phyloP scores from a whole-genome alignment of 768 basidiomycete genomes.

The Russula earlei region DNA sequence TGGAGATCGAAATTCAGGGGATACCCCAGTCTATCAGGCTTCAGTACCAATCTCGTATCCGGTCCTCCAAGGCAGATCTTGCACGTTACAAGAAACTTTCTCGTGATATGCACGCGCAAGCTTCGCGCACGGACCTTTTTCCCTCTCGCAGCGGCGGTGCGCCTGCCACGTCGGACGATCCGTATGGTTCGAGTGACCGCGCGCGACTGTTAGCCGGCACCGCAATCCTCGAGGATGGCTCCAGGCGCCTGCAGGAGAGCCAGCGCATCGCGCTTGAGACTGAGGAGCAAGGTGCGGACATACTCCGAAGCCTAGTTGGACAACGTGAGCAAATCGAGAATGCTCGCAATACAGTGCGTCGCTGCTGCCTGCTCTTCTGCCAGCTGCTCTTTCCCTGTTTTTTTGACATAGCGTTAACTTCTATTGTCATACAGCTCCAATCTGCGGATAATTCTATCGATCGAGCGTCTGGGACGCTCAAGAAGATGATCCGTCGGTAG shows the following conservation, averaged over 20 bases:
- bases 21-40: conserved; percentile 80
- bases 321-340: conserved; percentile 96
- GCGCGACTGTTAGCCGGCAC: conserved; percentile 75
- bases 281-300: conserved; percentile 90
- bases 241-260: conserved; percentile 76
- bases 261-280: conserved; percentile 93
- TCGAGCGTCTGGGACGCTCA: conserved; percentile 83
- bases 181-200: conserved; percentile 60
- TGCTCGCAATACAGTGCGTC: conserved; percentile 73
- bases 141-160: conserved; percentile 21
- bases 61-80: conserved; percentile 65
- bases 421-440: conserved; percentile 46
- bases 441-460: conserved; percentile 86
- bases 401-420: background rate
- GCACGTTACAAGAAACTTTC: conserved; percentile 71
- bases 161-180: conserved; percentile 69
- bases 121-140: conserved; percentile 73
- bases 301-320: conserved; percentile 69
- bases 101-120: conserved; percentile 60
- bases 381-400: too few relatives aligned
- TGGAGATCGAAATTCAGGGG: conserved; percentile 97
- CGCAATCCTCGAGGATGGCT: conserved; percentile 71
- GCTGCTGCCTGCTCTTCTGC: background rate
- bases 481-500: conserved; percentile 92
- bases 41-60: conserved; percentile 67